These are phyloP conservation scores for Amanita fuliginea DNA, from an alignment of 768 basidiomycete species.

Conservation along the genomic window DNA sequence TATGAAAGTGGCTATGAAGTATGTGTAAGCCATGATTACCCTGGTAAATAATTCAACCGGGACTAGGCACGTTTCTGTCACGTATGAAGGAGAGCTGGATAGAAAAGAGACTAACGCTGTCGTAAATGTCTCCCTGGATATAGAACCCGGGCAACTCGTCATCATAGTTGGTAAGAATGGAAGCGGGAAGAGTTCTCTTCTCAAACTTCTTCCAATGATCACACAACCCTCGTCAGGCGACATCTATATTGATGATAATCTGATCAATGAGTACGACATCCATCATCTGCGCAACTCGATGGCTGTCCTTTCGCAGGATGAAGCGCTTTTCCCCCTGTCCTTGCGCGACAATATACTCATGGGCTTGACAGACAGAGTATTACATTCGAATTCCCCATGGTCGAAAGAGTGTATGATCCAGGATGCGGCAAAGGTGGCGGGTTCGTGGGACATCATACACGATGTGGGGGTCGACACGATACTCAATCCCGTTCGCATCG, in stretches of 20 bases:
- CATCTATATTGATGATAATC: slow-evolving; percentile 30
- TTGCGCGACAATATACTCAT: slow-evolving; percentile 29
- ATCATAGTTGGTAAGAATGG: slow-evolving; percentile 52
- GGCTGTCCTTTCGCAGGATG: slow-evolving; percentile 39
- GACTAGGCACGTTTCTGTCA: slow-evolving; percentile 11
- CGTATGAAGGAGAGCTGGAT: background rate
- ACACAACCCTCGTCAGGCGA: slow-evolving; percentile 34
- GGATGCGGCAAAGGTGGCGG: slow-evolving; percentile 25
- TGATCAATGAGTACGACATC: slow-evolving; percentile 24
- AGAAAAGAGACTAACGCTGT: slow-evolving; percentile 20
- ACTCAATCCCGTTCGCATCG: slow-evolving; percentile 20
- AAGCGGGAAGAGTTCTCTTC: slow-evolving; percentile 41
- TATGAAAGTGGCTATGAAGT: slow-evolving; percentile 18
- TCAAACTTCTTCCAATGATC: slow-evolving; percentile 38
- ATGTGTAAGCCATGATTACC: background rate
- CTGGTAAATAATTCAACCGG: background rate
- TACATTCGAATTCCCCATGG: background rate
- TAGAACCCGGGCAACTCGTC: slow-evolving; percentile 34
- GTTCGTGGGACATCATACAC: slow-evolving; percentile 28
- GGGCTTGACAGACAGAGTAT: slow-evolving; percentile 12
- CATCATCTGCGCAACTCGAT: slow-evolving; percentile 32
- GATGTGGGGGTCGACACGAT: slow-evolving; percentile 30
- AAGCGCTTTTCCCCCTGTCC: slow-evolving; percentile 34
- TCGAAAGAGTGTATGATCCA: slow-evolving; percentile 12
- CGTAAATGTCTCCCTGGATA: slow-evolving; percentile 22